Evolutionary conservation across 768 basidiomycete genomes (phyloP), one percentile per base, ranked within the genome.

Genomic region (Phlebiopsis flavidoalba): DNA sequence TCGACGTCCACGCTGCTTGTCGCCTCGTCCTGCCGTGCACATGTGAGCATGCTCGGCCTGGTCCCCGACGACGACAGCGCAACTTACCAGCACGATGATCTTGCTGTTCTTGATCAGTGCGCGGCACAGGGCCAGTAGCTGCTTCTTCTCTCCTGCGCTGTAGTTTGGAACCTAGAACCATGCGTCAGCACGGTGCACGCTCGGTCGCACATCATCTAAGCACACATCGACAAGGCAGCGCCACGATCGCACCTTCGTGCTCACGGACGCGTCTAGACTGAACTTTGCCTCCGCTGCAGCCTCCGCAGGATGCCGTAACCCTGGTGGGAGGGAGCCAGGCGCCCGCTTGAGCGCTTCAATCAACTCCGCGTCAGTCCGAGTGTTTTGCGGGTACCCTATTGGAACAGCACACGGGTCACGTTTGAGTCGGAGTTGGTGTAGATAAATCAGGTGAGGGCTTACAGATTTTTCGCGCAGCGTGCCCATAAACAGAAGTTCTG

Each of bases 1-100:
- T 84, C 86, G 66, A 93, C 88, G 68, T 93, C 90, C 57, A 93
- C 91, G 66, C 87, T 91, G 62, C 88, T 91, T 6, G 91, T 93
- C 6, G 91, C 91, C 73, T 87, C 86, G 64, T 87, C 86, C 83
- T 85, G 57, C 24, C 40, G 12, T 37, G 26, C 40, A 59, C 31
- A 19, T 31, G n/a, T 51, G 35, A 36, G 54, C 33, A 47, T 12
- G 17, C 47, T 40, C 35, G 19, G 33, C 33, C 40, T 53, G 21
- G 40, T n/a, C 61, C 36, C 26, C 3, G 31, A 8, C n/a, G 36
- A 45, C 22, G 12, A 8, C 3, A 43, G 51, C 46, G 35, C 2
- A 15, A 73, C 79, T 53, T 31, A 84, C 91, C 54, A 93, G 75
- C 8, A 93, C 82, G 52, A 93, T 86, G 65, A 93, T 82, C 8